Percentiles rank a stretch among this genome's conserved stretches.
phyloP scores from a whole-genome alignment of 1,284 basidiomycete species.

The Puccinia horiana region DNA sequence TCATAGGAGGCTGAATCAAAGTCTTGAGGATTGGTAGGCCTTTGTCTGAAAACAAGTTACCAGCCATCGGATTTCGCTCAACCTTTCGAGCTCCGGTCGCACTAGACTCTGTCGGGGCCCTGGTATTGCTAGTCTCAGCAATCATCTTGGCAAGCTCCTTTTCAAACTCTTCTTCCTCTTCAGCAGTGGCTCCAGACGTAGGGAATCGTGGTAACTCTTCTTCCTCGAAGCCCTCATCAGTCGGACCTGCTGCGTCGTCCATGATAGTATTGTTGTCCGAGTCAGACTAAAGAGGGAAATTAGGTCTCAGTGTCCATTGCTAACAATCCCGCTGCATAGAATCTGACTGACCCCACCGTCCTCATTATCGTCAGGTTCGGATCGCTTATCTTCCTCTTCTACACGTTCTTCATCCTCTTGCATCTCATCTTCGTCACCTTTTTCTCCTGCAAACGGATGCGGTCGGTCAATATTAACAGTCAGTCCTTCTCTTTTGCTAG shows the following conservation, averaged over 20 bases:
- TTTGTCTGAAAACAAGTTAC: conserved; percentile 64
- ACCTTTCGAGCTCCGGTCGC: conserved; percentile 45
- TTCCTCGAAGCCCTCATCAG: conserved; percentile 31
- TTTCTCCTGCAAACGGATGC: conserved; percentile 14
- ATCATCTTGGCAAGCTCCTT: conserved; percentile 95
- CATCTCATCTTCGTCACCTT: conserved; percentile 44
- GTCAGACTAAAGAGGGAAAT: conserved; percentile 22
- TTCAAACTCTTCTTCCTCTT: conserved; percentile 88
- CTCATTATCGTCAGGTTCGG: conserved; percentile 24
- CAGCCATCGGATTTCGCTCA: conserved; percentile 71
- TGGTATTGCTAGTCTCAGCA: conserved; percentile 72
- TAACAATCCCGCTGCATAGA: background rate
- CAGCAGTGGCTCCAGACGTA: conserved; percentile 60
- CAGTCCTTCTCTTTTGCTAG: background rate
- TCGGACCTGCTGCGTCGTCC: conserved; percentile 41
- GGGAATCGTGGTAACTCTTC: conserved; percentile 50
- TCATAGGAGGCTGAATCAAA: conserved; percentile 51
- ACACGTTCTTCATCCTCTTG: conserved; percentile 31
- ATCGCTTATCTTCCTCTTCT: conserved; percentile 21
- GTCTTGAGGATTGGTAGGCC: conserved; percentile 59
- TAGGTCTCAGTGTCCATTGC: background rate
- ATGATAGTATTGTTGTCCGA: conserved; percentile 32
- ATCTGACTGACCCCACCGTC: conserved; percentile 11
- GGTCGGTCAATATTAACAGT: background rate
- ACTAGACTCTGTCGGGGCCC: conserved; percentile 52